phyloP scores from a whole-genome alignment of 2,329 filamentous ascomycete genomes.

The Calonectria pseudoreteaudii region DNA sequence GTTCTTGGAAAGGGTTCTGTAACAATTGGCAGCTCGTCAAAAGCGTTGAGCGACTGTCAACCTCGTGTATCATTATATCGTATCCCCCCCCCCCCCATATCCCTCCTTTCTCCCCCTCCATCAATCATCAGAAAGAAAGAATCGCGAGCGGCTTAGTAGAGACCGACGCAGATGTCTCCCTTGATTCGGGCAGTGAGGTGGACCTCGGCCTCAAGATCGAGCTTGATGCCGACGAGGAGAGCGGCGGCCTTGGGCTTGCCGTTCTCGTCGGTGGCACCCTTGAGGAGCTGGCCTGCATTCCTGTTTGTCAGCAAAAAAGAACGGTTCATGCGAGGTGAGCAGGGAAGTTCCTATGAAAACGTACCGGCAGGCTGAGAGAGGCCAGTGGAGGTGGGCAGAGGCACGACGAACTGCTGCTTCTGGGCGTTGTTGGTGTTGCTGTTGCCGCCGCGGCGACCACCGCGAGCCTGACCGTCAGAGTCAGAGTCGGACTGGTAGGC shows the following conservation, averaged over 20 bases:
- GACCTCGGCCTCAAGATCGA: conserved; percentile 72
- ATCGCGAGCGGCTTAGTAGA: conserved; percentile 36
- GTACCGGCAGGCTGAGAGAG: conserved; percentile 50
- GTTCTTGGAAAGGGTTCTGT: background rate
- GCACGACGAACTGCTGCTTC: conserved; percentile 44
- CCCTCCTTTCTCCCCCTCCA: no score
- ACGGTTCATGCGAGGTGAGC: background rate
- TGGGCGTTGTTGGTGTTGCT: background rate
- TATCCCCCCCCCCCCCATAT: no score
- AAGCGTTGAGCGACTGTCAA: conserved; percentile 8
- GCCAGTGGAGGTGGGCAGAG: conserved; percentile 48
- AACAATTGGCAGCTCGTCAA: conserved; percentile 1
- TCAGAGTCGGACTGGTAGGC: conserved; percentile 46
- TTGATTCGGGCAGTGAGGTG: conserved; percentile 70
- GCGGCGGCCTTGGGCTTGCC: conserved; percentile 69
- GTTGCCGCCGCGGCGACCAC: conserved; percentile 39
- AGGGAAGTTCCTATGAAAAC: conserved; percentile 42
- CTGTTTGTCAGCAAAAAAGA: conserved; percentile 23
- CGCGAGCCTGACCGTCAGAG: conserved; percentile 46
- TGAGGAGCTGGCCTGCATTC: conserved; percentile 62
- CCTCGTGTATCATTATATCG: conserved; percentile 20
- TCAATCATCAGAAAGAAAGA: conserved; percentile 2
- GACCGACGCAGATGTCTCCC: conserved; percentile 68
- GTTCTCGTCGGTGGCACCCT: conserved; percentile 67
- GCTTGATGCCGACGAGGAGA: conserved; percentile 71